A percentile compares a stretch with the other conserved stretches of the same genome.
Evolutionary conservation across 257 asterid species (phyloP).

Genomic region (Fraxinus pennsylvanica): DNA sequence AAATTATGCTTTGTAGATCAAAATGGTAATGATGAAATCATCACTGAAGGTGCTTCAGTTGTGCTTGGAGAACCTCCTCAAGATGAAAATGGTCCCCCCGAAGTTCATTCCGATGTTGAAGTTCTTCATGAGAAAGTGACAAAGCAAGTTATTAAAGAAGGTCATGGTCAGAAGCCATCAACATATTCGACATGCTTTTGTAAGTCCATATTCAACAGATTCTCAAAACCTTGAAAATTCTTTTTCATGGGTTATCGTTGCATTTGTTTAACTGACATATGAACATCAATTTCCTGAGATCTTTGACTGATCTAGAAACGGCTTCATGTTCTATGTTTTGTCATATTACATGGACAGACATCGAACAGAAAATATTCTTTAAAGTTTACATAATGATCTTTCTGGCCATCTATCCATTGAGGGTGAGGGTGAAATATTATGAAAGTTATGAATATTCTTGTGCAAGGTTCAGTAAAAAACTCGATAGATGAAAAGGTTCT

Average conservation of each 20-base stretch:
- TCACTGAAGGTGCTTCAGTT: conserved; percentile 71
- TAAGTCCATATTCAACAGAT: conserved; percentile 41
- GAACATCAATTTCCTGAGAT: conserved; percentile 4
- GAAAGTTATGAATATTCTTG: too few species aligned
- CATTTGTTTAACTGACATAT: conserved; percentile 1
- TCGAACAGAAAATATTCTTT: neutral
- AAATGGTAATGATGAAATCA: conserved; percentile 53
- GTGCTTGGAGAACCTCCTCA: conserved; percentile 75
- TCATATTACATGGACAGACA: neutral
- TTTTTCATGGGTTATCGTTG: neutral
- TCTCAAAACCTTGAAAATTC: conserved; percentile 12
- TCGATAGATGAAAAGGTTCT: too few species aligned
- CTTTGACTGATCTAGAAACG: neutral
- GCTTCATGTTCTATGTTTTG: neutral
- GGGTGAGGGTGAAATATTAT: too few species aligned
- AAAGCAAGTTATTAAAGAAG: conserved; percentile 84
- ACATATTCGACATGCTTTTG: conserved; percentile 94
- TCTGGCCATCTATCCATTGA: too few species aligned
- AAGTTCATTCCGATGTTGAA: conserved; percentile 69
- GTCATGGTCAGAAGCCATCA: conserved; percentile 92
- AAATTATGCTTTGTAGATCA: conserved; percentile 42
- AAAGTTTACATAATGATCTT: too few species aligned
- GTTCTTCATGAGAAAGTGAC: conserved; percentile 85
- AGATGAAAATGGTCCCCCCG: conserved; percentile 70
- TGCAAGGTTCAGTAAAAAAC: too few species aligned